phyloP scores from a whole-genome alignment of 2,329 filamentous ascomycete genomes.

The Decorospora gaudefroyi region DNA sequence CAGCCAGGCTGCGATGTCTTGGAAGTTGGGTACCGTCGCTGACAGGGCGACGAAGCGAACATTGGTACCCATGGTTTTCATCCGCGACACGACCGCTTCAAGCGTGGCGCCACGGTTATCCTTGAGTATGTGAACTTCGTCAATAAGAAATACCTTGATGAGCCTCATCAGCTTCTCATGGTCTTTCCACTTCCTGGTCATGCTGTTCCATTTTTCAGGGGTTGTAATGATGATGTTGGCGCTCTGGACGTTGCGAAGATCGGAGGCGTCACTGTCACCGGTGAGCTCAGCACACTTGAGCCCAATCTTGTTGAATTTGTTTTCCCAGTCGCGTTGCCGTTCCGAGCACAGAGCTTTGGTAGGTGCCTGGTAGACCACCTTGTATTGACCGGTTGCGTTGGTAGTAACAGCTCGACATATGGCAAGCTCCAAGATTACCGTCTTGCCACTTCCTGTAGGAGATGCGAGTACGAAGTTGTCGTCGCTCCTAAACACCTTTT shows the following conservation, averaged over 20 bases:
- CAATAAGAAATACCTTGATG: conserved; percentile 79
- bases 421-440: conserved; percentile 77
- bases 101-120: conserved; percentile 77
- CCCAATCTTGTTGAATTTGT: conserved; percentile 70
- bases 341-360: conserved; percentile 84
- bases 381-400: conserved; percentile 65
- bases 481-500: conserved; percentile 65
- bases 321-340: conserved; percentile 74
- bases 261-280: conserved; percentile 72
- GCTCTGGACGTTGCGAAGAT: conserved; percentile 70
- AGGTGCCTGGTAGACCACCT: conserved; percentile 83
- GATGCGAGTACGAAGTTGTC: conserved; percentile 81
- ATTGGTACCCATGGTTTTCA: conserved; percentile 77
- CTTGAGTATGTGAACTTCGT: conserved; percentile 86
- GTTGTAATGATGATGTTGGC: conserved; percentile 85
- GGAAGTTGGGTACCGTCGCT: conserved; percentile 80
- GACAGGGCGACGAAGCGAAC: conserved; percentile 81
- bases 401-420: conserved; percentile 71
- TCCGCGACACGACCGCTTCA: conserved; percentile 82
- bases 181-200: conserved; percentile 85
- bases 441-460: conserved; percentile 86
- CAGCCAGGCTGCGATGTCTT: conserved; percentile 80
- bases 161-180: conserved; percentile 74
- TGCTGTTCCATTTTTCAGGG: conserved; percentile 89
- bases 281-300: conserved; percentile 77